Base-by-base conservation (phyloP, 1,284 basidiomycete species). In the Irpex rosettiformis region DNA sequence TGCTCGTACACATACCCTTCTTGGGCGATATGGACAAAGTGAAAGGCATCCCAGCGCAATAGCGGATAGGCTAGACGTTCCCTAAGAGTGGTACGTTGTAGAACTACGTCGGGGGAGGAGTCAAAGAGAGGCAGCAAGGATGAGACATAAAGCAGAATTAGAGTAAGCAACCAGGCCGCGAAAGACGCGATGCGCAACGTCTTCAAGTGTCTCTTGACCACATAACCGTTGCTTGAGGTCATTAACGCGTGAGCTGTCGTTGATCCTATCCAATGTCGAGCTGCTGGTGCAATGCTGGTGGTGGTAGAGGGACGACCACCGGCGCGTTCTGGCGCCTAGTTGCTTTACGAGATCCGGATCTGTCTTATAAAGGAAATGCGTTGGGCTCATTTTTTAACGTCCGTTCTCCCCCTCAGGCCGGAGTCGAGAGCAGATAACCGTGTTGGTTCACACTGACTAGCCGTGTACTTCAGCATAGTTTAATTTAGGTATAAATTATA, bases 21-120 rank as follows among this genome's bases (percentile, higher is more conserved):
- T 11, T 77, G 64, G 0, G 91, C 90, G 52, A 93, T 82, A 61
- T 81, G 77, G 1, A 75, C 66, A 70, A 94, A 98, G 73, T 98
- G 89, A 60, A 98, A 80, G 1, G 81, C 80, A 69, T 98, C 96
- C 96, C 96, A 98, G 62, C 94, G 85, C n/a, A 93, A 74, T 2
- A 83, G 64, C 1, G 77, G 66, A 10, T 68, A 71, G 0, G 69
- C 58, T 3, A 68, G 55, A 2, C 60, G 52, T 2, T 48, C 56
- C 3, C 58, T 52, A 2, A 62, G 58, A 16, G 61, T 62, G 13
- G n/a, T 54, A 37, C 24, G 42, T 48, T 57, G 47, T 22, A 66
- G 54, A 13, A 74, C 52, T 4, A 75, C 58, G 37, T 75, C 69
- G 0, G 85, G 77, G 3, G 81, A 82, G 1, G 74, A 67, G 55